Evolutionary conservation across 768 basidiomycete genomes (phyloP), one percentile per base, ranked within the genome.

Genomic region (Lentinula detonsa): DNA sequence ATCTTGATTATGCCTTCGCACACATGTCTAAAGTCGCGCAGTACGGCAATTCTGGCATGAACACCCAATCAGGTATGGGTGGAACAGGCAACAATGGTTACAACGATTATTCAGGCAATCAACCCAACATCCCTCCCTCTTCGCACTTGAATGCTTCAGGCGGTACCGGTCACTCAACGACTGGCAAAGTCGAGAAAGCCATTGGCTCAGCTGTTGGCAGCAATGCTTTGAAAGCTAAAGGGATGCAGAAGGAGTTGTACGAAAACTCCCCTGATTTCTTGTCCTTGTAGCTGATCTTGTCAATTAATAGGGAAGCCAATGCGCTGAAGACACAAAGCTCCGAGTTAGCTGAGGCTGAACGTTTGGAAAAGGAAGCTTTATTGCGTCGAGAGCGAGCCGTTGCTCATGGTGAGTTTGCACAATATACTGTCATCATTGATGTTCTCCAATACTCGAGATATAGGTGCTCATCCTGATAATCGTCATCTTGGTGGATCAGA

Each of bases 311-410:
- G 55, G 81, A 82, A 69, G 83, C 82, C 0, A 72, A 77, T 31
- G 69, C 76, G 0, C 62, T 77, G 42, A 79, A 79, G 61, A 57
- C 74, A 9, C 83, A 85, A 67, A 74, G 76, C 31, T 67, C 69
- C 6, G 83, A 84, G 65, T 70, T 85, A 18, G 73, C 76, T 3
- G 80, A 84, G 65, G 83, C 84, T 16, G 81, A 84, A 67, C 76
- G 79, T 11, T 72, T 84, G 5, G 83, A 85, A 67, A 70, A 70
- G 4, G 82, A 84, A 65, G 83, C 82, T 9, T 42, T 74, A 42
- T 65, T 74, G 69, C 75, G 78, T 37, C 76, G 82, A 21, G 80
- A 84, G 62, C 75, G 81, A 8, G 83, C 82, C 5, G 81, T 83
- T 28, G 80, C 72, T 11, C 80, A 82, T 65, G 82, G 82, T 78